Evolutionary conservation across 2,329 filamentous ascomycete genomes (phyloP), one percentile per base, ranked within the genome.

Genomic region (Penicillium sp.): DNA sequence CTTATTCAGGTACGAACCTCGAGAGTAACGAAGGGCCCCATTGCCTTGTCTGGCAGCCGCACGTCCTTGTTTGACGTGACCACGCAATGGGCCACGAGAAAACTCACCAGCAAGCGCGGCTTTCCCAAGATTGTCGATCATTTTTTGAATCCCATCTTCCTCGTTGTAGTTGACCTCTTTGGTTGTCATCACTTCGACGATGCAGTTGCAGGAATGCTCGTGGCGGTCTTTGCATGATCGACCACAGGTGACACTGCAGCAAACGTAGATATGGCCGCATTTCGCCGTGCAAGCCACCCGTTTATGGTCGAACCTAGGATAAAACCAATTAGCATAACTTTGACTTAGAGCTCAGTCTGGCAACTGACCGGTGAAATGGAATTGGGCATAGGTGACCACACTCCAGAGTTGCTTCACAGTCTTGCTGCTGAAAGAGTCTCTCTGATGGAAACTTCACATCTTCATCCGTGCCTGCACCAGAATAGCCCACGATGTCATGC

Each of bases 311-410:
- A 24, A 52, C 2, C 27, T 39, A 22, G 10, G 44, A 31, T 1
- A 10, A 16, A 26, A 19, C 1, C 1, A 11, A 27, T 47, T 1
- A 29, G n/a, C 19, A 22, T 52, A 3, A 29, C 10, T 33, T 44
- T 16, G 11, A 5, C n/a, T 19, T 11, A 14, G 26, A 13, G 5
- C 3, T 11, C 13, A 29, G 14, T 10, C 26, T n/a, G 1, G 41
- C 5, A 9, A 48, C 63, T 71, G 69, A 82, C 79, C 77, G 75
- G 63, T 87, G 85, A 59, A 85, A 87, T 37, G 63, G 73, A 3
- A 82, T 63, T 3, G 67, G 66, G 65, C 85, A 87, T 31, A 50
- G 44, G 63, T 87, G 85, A 1, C 82, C 81, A 60, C 85, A 87
- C 1, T 67, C 58, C 48, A 81, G 66, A 27, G 24, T 63, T 50